Base-by-base conservation (phyloP, 2,329 filamentous ascomycete species). In the Hymenoscyphus infarciens region DNA sequence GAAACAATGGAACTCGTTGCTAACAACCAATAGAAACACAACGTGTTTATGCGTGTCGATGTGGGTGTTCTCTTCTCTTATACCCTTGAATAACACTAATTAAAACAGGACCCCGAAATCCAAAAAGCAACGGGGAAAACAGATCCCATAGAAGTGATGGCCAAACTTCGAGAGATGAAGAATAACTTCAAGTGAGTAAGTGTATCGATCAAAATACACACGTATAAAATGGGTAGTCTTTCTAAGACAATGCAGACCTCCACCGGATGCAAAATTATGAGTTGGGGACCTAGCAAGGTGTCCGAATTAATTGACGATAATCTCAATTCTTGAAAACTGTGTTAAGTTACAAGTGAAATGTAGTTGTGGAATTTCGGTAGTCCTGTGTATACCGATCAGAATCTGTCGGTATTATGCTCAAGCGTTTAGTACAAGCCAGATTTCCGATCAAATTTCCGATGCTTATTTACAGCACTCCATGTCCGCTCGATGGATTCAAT, bases 21-120 rank as follows among this genome's bases (percentile, higher is more conserved):
- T 71, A 45, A 70, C 49, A 49, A n/a, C 59, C 25, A 13, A 7
- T 66, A 94, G 90, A 80, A 90, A 78, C 92, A 98, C 76, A 99
- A 99, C 72, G 91, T 97, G 1, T 99, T 99, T 73, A 98, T 99
- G 95, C 85, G 90, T 69, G 83, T 96, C 39, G 81, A 89, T 70
- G 90, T 91, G 78, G 80, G 85, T 77, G 6, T 7, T 49, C 31
- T 56, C 13, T 31, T 31, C 22, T 16, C 10, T 27, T 39, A 49
- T 39, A 33, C 29, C 31, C 2, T 10, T 13, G 53, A 16, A 35
- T 16, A 27, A 16, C 25, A 58, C 61, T 71, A 57, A 71, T 56
- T 7, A 35, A 15, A 10, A 29, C 61, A 92, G 84, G 93, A 97
- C 70, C 90, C 92, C 0, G 85, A 84, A 65, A 88, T 99, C 60